Percentiles rank a stretch among this genome's conserved stretches.
Evolutionary conservation across 257 asterid genomes (phyloP).

Genomic region (Solanum clarkiae): DNA sequence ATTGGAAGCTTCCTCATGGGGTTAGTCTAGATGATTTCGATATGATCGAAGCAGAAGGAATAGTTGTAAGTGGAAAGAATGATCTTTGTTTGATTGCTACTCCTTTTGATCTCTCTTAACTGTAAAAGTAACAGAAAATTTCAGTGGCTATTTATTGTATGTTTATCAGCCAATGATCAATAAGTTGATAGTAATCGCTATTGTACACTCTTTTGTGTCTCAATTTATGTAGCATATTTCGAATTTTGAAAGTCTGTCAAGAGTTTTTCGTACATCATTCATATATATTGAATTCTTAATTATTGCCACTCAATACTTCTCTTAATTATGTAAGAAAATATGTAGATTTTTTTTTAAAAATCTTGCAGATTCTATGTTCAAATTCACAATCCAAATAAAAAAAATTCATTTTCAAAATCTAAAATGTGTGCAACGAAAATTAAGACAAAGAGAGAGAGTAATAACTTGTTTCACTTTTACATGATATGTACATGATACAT

Average conservation of each 20-base stretch:
- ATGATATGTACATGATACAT: neutral
- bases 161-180: neutral
- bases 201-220: neutral
- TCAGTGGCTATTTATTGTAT: neutral
- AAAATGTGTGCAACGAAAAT: too few species aligned
- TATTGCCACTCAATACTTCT: neutral
- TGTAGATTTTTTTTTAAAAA: too few species aligned
- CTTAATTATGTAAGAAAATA: too few species aligned
- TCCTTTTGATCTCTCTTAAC: neutral
- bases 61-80: neutral
- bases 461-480: neutral
- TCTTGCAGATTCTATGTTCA: neutral
- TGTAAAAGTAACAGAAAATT: neutral
- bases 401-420: too few species aligned
- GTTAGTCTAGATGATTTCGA: neutral
- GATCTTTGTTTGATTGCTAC: neutral
- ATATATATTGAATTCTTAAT: too few species aligned
- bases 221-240: neutral
- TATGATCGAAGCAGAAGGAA: neutral
- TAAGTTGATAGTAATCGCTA: neutral
- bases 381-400: too few species aligned
- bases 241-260: neutral
- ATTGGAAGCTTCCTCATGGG: neutral
- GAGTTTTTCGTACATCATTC: too few species aligned
- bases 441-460: neutral